A percentile compares a stretch with the other conserved stretches of the same genome.
phyloP scores from a whole-genome alignment of 805 yeast species.

The Teunomyces tritomae region DNA sequence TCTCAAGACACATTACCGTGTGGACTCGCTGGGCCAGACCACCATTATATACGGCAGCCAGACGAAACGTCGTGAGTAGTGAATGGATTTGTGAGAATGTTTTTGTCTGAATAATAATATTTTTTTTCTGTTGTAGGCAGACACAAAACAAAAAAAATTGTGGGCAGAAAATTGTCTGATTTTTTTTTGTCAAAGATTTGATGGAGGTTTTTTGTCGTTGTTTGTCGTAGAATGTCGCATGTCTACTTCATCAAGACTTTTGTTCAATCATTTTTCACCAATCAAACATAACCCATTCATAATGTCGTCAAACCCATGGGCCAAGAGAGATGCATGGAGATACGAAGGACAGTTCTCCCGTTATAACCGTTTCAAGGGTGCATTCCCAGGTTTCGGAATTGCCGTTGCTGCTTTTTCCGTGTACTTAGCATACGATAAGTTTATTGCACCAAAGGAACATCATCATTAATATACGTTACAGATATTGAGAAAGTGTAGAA shows the following conservation, averaged over 20 bases:
- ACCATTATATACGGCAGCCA: constrained; percentile 7
- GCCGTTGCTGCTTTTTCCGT: constrained; percentile 74
- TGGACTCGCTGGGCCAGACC: constrained; percentile 9
- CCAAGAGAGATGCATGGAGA: constrained; percentile 84
- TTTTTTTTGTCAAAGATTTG: background rate
- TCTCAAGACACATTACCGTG: constrained; percentile 35
- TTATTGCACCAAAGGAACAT: constrained; percentile 29
- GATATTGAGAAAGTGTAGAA: background rate
- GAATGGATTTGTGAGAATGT: background rate
- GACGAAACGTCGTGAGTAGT: constrained; percentile 3
- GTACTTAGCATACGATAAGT: constrained; percentile 61
- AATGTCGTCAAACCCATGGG: constrained; percentile 25
- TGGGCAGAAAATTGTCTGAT: background rate
- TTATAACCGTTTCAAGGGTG: constrained; percentile 61
- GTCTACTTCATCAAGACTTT: background rate
- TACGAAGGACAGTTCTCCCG: constrained; percentile 79
- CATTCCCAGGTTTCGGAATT: constrained; percentile 78
- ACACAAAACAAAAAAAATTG: too few relatives aligned
- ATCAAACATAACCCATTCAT: background rate
- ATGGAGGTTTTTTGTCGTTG: background rate
- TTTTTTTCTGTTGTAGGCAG: background rate
- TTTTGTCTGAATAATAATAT: background rate
- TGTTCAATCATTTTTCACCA: constrained; percentile 2
- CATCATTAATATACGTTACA: constrained; percentile 12
- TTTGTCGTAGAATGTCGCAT: background rate